phyloP scores from a whole-genome alignment of 352 stramenopile species.

The Globisporangium middletonii region DNA sequence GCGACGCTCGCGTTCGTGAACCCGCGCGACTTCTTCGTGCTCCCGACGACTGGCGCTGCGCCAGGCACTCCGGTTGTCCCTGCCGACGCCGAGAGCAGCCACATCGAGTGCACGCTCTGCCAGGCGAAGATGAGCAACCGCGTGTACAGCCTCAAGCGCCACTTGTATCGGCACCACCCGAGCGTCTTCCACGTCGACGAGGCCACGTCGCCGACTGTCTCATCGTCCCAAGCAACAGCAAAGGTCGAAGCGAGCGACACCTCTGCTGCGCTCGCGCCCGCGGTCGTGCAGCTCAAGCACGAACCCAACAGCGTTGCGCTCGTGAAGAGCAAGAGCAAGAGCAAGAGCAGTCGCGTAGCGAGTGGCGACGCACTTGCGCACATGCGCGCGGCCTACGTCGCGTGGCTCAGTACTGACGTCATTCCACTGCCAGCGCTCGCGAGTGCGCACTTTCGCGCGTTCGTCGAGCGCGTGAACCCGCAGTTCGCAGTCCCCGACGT shows the following conservation, averaged over 20 bases:
- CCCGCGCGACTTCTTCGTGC: conserved; percentile 41
- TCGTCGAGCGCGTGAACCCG: conserved; percentile 33
- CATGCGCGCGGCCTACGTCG: conserved; percentile 32
- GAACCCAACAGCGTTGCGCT: too few species aligned
- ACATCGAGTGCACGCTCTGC: conserved; percentile 44
- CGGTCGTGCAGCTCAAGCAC: too few species aligned
- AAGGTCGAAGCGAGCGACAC: background rate
- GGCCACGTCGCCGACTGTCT: background rate
- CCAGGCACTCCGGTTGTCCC: background rate
- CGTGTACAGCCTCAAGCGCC: conserved; percentile 41
- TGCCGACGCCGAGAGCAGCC: conserved; percentile 11
- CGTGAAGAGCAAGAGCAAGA: conserved; percentile 3
- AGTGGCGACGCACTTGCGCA: background rate
- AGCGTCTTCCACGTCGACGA: conserved; percentile 30
- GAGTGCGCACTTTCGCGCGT: conserved; percentile 29
- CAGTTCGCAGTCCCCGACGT: conserved; percentile 33
- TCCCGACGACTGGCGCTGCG: background rate
- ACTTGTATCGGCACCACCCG: conserved; percentile 38
- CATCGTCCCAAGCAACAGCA: background rate
- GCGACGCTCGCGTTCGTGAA: conserved; percentile 38
- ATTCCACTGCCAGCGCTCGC: conserved; percentile 39
- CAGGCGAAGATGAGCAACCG: conserved; percentile 37
- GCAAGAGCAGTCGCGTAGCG: background rate
- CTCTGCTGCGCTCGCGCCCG: background rate
- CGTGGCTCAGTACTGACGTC: conserved; percentile 36